Base-by-base conservation (phyloP, 1,284 basidiomycete genomes). In the Ceratobasidium sp. region DNA sequence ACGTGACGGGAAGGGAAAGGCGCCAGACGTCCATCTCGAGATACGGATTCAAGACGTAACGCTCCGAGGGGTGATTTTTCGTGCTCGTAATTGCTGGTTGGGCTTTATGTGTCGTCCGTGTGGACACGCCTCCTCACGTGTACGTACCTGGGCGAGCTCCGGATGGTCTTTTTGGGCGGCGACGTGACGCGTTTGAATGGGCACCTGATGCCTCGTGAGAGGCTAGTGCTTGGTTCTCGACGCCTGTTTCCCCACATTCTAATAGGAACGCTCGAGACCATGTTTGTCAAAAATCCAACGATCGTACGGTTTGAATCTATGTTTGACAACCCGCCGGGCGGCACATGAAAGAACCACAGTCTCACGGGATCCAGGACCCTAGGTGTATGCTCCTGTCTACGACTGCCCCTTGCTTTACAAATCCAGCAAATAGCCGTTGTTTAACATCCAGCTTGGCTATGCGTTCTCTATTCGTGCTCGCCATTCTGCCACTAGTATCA, bases 11-110 rank as follows among this genome's bases (percentile, higher is more conserved):
- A 14, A 48, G 23, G 0, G 62, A 28, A 3, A 65, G n/a, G 43
- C 64, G 64, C 64, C 64, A 69, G 23, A 69, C 16, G 26, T 36
- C 43, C 64, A 57, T 69, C n/a, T 45, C 16, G 39, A 45, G 64
- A 23, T 21, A 43, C 14, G 45, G n/a, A n/a, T n/a, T n/a, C n/a
- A n/a, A n/a, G n/a, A n/a, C n/a, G n/a, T n/a, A n/a, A n/a, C n/a
- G n/a, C 32, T 43, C 43, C 34, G 48, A 41, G 48, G 23, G 62
- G 34, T 23, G 62, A 32, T 10, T 26, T 32, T 16, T 32, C 16
- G 62, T 5, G 23, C 18, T 5, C n/a, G n/a, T n/a, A n/a, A n/a
- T n/a, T n/a, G n/a, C n/a, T n/a, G n/a, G n/a, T n/a, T n/a, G n/a
- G 28, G n/a, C 34, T 39, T 67, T 67, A 53, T 55, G 48, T 64